Evolutionary conservation across 202 grass and related monocot genomes (phyloP).

Genomic region (Setaria italica): DNA sequence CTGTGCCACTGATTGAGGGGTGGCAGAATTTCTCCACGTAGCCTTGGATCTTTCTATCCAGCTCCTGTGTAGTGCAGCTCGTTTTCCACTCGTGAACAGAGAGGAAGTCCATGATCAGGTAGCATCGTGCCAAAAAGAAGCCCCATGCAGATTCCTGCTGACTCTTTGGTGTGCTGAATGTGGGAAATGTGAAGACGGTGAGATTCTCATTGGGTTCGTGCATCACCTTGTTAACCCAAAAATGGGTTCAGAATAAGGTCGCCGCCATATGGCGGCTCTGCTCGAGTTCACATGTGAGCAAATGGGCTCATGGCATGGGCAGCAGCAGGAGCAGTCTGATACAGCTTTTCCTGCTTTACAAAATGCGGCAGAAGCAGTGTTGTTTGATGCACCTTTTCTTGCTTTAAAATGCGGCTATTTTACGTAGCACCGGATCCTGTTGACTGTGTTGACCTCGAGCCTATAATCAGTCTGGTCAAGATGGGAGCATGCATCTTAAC

Average conservation of each 20-base stretch:
- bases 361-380: not conserved
- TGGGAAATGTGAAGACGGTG: slow-evolving; percentile 34
- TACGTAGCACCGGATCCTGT: not conserved
- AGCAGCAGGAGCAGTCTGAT: not conserved
- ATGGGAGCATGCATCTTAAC: not conserved
- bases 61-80: not conserved
- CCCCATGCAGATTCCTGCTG: not conserved
- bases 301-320: slow-evolving; percentile 19
- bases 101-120: not conserved
- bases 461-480: slow-evolving; percentile 1
- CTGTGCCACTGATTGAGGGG: not conserved
- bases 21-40: not conserved
- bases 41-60: not conserved
- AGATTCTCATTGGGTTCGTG: not conserved
- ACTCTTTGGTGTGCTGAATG: not conserved
- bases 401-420: not conserved
- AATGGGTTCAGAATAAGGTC: not conserved
- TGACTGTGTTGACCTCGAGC: not conserved
- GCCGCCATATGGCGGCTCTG: not conserved
- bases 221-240: slow-evolving; percentile 4
- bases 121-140: not conserved
- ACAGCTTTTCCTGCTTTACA: not conserved
- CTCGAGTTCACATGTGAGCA: slow-evolving; percentile 29
- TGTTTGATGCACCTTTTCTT: not conserved
- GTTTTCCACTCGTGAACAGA: slow-evolving; percentile 5